These are phyloP conservation scores for Fusarium praegraminearum DNA, from an alignment of 2,329 filamentous ascomycete species.

Conservation along the genomic window DNA sequence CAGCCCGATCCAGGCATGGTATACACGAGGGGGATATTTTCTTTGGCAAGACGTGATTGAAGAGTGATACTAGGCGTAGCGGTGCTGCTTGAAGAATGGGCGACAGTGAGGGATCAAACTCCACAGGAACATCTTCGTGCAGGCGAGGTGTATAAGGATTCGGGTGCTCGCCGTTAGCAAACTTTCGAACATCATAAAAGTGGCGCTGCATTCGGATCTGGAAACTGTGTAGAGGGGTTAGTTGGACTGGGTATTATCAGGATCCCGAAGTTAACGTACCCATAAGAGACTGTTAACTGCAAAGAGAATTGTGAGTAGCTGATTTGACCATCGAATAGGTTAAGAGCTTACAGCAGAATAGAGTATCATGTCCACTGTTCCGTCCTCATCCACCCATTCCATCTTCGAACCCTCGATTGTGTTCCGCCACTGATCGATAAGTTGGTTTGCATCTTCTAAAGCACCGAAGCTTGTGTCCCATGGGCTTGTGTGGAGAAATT, in stretches of 20 bases:
- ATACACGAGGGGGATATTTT: constrained; percentile 44
- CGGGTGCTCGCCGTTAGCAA: background rate
- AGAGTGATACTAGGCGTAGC: constrained; percentile 33
- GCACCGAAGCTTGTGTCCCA: constrained; percentile 4
- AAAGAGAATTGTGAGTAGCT: constrained; percentile 16
- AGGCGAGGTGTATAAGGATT: constrained; percentile 8
- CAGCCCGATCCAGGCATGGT: constrained; percentile 30
- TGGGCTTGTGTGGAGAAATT: constrained; percentile 24
- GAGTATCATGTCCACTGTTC: constrained; percentile 40
- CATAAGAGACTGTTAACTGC: constrained; percentile 40
- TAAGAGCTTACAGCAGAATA: constrained; percentile 42
- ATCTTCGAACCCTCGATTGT: constrained; percentile 30
- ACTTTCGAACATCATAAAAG: background rate
- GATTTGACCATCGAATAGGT: background rate
- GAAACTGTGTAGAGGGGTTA: constrained; percentile 23
- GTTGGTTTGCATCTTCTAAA: constrained; percentile 33
- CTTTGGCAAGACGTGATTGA: constrained; percentile 32
- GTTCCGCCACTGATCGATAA: constrained; percentile 36
- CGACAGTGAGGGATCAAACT: constrained; percentile 3
- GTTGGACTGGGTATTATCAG: background rate
- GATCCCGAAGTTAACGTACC: constrained; percentile 23
- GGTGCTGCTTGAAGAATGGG: constrained; percentile 33
- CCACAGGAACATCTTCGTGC: background rate
- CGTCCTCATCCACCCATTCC: constrained; percentile 30
- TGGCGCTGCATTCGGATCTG: constrained; percentile 42